phyloP scores from a whole-genome alignment of 192 early-diverging fungal genomes.

The Dimargaris cristalligena region DNA sequence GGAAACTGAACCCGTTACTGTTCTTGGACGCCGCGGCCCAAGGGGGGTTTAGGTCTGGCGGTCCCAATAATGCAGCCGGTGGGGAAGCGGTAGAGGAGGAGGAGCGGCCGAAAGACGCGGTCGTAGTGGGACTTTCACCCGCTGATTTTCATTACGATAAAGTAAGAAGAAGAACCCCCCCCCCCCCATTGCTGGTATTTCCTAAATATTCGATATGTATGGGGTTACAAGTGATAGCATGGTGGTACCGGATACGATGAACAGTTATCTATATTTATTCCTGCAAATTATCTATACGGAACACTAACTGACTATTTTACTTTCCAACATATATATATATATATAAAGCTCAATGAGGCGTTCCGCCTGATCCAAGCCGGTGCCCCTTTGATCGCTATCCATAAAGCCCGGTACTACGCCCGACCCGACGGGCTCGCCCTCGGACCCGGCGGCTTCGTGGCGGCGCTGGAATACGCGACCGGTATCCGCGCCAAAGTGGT shows the following conservation, averaged over 20 bases:
- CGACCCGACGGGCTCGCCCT: constrained; percentile 39
- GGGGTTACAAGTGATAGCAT: neutral
- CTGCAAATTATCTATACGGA: neutral
- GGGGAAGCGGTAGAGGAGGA: no score
- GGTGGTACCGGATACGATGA: constrained; percentile 12
- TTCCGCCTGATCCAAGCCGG: constrained; percentile 45
- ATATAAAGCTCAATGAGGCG: constrained; percentile 66
- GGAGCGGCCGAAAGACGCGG: constrained; percentile 52
- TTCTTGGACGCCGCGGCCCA: constrained; percentile 56
- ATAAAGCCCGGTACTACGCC: constrained; percentile 69
- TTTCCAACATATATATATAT: no score
- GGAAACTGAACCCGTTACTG: constrained; percentile 44
- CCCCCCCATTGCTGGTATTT: neutral
- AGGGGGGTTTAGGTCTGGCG: constrained; percentile 48
- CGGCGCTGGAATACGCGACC: constrained; percentile 65
- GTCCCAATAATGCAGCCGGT: neutral
- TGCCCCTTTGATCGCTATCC: constrained; percentile 59
- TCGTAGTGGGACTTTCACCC: constrained; percentile 72
- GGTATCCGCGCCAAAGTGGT: constrained; percentile 47
- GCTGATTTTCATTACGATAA: constrained; percentile 45
- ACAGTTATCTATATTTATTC: neutral
- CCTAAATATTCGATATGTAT: neutral
- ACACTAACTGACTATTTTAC: constrained; percentile 24
- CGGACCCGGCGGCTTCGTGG: constrained; percentile 82
- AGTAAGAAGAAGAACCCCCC: constrained; percentile 16